A percentile compares a stretch with the other conserved stretches of the same genome.
phyloP scores from a whole-genome alignment of 75 land plant genomes.

The Pseudotsuga menziesii region DNA sequence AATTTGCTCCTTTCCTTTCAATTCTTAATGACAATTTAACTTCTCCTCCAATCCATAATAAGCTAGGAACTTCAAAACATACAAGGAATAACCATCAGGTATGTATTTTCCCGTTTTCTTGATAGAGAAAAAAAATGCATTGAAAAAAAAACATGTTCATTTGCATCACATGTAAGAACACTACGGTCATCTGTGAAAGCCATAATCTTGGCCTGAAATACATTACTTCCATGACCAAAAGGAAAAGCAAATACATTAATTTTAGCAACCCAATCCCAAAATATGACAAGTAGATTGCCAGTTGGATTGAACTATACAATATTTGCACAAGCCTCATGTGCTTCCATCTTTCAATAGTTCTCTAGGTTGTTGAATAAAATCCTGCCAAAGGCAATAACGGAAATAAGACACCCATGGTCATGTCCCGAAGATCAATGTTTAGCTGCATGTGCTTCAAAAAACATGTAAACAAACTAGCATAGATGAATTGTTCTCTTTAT shows the following conservation, averaged over 20 bases:
- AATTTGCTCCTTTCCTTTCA: background rate
- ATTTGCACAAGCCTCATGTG: conserved; percentile 79
- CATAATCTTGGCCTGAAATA: conserved; percentile 78
- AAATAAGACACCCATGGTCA: background rate
- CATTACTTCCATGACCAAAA: conserved; percentile 73
- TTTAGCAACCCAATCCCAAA: conserved; percentile 72
- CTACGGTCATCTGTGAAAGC: conserved; percentile 67
- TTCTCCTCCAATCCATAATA: background rate
- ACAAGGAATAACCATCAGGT: background rate
- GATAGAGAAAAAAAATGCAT: background rate
- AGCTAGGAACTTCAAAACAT: background rate
- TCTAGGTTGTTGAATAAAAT: conserved; percentile 39
- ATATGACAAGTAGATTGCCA: conserved; percentile 64
- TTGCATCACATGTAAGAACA: conserved; percentile 71
- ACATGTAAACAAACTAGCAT: background rate
- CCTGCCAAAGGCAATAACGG: conserved; percentile 29
- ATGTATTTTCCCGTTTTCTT: background rate
- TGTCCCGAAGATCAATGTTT: background rate
- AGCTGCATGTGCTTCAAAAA: background rate
- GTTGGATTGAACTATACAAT: conserved; percentile 67
- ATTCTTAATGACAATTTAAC: background rate
- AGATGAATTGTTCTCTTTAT: background rate
- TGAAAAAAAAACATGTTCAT: conserved; percentile 57
- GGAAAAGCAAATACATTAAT: conserved; percentile 29
- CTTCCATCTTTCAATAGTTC: conserved; percentile 38